Conservation (phyloP, 345 rosid species). For the Pelargonium nanum region DNA sequence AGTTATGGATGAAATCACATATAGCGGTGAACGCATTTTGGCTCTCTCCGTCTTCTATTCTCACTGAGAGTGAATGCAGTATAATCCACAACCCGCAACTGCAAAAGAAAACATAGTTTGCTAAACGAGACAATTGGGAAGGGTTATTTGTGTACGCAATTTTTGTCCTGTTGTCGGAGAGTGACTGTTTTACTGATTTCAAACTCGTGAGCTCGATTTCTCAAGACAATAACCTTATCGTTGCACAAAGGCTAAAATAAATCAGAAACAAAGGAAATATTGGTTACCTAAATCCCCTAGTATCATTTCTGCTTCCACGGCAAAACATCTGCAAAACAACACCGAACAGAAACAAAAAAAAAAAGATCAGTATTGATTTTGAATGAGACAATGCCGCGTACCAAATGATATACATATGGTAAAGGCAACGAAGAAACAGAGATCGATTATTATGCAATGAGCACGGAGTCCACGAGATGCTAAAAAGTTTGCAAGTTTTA, state of each 20-base stretch:
- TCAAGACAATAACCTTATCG: too few species aligned
- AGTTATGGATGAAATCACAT: conserved; percentile 81
- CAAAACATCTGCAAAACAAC: conserved; percentile 70
- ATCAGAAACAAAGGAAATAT: not conserved
- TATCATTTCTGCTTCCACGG: conserved; percentile 90
- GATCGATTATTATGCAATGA: too few species aligned
- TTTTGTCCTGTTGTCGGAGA: too few species aligned
- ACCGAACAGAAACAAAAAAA: conserved; percentile 2
- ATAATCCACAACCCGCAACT: conserved; percentile 97
- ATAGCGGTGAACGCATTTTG: conserved; percentile 67
- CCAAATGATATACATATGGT: not conserved
- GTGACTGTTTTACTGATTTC: too few species aligned
- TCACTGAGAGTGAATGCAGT: conserved; percentile 87
- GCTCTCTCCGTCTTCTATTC: conserved; percentile 80
- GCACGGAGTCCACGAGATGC: too few species aligned
- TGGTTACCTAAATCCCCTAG: conserved; percentile 86
- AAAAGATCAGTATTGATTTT: too few species aligned
- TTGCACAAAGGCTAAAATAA: too few species aligned
- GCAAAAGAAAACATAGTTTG: conserved; percentile 16
- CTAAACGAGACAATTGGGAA: not conserved
- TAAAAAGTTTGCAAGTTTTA: too few species aligned
- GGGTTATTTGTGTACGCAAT: too few species aligned
- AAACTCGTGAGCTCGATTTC: too few species aligned
- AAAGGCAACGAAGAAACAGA: too few species aligned
- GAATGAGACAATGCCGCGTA: not conserved